A percentile compares a stretch with the other conserved stretches of the same genome.
phyloP scores from a whole-genome alignment of 2,329 filamentous ascomycete genomes.

The Hypoxylon rubiginosum region DNA sequence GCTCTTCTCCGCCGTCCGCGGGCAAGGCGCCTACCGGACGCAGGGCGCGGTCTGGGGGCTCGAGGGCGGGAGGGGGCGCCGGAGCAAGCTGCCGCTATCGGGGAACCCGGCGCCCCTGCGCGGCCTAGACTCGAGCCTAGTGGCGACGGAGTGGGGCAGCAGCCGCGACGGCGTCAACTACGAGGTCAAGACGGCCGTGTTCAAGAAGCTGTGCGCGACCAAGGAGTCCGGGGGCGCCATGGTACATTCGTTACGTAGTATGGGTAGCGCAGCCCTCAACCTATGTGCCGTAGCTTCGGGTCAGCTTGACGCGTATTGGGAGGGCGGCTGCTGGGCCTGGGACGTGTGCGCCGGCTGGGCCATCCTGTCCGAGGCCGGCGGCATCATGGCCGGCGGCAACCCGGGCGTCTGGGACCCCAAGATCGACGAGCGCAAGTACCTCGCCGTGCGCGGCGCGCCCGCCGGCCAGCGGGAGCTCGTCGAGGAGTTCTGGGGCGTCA shows the following conservation, averaged over 20 bases:
- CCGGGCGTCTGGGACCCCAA: slow-evolving; percentile 77
- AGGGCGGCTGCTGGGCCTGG: slow-evolving; percentile 88
- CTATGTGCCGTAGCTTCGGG: slow-evolving; percentile 79
- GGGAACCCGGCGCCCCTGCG: slow-evolving; percentile 67
- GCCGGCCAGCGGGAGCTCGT: slow-evolving; percentile 72
- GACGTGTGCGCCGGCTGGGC: slow-evolving; percentile 87
- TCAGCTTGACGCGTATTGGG: slow-evolving; percentile 82
- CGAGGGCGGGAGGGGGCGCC: slow-evolving; percentile 54
- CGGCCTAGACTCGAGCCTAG: slow-evolving; percentile 72
- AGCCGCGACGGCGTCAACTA: slow-evolving; percentile 78
- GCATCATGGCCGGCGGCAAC: slow-evolving; percentile 79
- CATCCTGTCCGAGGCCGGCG: slow-evolving; percentile 80
- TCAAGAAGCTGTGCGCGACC: slow-evolving; percentile 69
- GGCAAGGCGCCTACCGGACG: slow-evolving; percentile 73
- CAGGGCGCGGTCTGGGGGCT: slow-evolving; percentile 58
- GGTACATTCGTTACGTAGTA: slow-evolving; percentile 79
- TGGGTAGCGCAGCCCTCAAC: slow-evolving; percentile 82
- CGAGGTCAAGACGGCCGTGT: slow-evolving; percentile 76
- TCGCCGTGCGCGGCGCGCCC: slow-evolving; percentile 72
- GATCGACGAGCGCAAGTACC: slow-evolving; percentile 71
- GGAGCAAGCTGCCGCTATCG: slow-evolving; percentile 61
- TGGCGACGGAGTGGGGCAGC: slow-evolving; percentile 81
- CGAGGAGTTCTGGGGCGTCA: slow-evolving; percentile 73
- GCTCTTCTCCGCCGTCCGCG: slow-evolving; percentile 77
- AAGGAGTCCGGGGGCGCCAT: slow-evolving; percentile 77